A percentile compares a stretch with the other conserved stretches of the same genome.
phyloP scores from a whole-genome alignment of 352 stramenopile genomes.

The Globisporangium okanoganense region DNA sequence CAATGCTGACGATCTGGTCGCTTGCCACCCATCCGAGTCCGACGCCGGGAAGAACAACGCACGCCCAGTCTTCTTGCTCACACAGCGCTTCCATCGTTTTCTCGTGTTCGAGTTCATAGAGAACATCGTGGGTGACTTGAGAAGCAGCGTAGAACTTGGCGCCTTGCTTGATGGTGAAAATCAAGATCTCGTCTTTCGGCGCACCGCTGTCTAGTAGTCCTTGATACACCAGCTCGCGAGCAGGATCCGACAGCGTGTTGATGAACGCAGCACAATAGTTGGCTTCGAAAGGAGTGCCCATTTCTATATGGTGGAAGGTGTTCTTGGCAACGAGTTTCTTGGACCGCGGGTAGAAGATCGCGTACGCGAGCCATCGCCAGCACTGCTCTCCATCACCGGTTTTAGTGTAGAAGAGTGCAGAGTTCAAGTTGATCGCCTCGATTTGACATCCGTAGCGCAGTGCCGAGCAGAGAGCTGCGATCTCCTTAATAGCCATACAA shows the following conservation, averaged over 20 bases:
- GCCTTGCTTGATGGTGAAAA: background rate
- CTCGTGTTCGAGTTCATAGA: background rate
- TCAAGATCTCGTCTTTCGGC: background rate
- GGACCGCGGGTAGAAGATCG: slow-evolving; percentile 5
- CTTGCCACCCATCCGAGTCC: background rate
- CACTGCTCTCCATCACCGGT: background rate
- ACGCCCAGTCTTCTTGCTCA: background rate
- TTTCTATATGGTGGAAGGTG: background rate
- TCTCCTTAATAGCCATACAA: background rate
- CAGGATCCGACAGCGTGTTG: background rate
- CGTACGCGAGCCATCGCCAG: background rate
- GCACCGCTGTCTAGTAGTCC: background rate
- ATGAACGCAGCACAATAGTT: background rate
- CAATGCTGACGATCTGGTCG: background rate
- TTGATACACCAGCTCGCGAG: slow-evolving; percentile 5
- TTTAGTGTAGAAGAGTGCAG: background rate
- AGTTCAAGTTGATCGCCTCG: background rate
- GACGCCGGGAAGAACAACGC: background rate
- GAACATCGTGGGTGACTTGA: background rate
- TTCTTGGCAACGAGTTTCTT: background rate
- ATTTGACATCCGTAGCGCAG: slow-evolving; percentile 1
- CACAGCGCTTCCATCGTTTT: slow-evolving; percentile 1
- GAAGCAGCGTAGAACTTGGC: background rate
- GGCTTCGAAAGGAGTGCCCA: background rate
- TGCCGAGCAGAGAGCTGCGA: background rate